Evolutionary conservation across 2,329 filamentous ascomycete species (phyloP).

Genomic region (Penicillium sp.): DNA sequence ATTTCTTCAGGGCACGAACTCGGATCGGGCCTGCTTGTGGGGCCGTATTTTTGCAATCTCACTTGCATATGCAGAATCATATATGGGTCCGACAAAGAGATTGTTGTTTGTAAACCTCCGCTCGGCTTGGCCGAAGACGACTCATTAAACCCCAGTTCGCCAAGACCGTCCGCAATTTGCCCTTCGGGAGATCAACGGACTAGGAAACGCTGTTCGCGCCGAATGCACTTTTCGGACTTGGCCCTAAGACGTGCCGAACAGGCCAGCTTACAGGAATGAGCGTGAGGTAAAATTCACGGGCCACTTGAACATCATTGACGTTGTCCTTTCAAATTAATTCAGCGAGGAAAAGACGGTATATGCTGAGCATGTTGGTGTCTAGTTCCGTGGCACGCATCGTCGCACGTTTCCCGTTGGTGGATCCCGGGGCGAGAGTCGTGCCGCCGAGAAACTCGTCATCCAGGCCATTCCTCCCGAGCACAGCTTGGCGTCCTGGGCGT

Average conservation of each 20-base stretch:
- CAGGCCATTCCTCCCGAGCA: conserved; percentile 16
- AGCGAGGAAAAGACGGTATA: neutral
- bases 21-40: neutral
- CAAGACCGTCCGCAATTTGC: conserved; percentile 7
- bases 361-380: neutral
- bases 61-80: conserved; percentile 5
- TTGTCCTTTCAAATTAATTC: too few relatives aligned
- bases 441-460: conserved; percentile 17
- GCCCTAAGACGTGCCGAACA: neutral
- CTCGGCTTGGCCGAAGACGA: conserved; percentile 4
- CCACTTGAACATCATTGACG: neutral
- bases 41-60: conserved; percentile 2
- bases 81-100: neutral
- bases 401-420: neutral
- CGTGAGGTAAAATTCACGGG: neutral
- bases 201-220: neutral
- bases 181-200: conserved; percentile 13
- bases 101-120: neutral
- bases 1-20: neutral
- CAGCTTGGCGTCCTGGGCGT: conserved; percentile 14
- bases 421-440: conserved; percentile 5
- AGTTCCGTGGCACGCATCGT: neutral
- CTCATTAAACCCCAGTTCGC: conserved; percentile 11
- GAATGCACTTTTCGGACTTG: neutral
- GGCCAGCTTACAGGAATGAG: neutral